Conservation (phyloP, 345 rosid genomes). For the Citrus maxima region DNA sequence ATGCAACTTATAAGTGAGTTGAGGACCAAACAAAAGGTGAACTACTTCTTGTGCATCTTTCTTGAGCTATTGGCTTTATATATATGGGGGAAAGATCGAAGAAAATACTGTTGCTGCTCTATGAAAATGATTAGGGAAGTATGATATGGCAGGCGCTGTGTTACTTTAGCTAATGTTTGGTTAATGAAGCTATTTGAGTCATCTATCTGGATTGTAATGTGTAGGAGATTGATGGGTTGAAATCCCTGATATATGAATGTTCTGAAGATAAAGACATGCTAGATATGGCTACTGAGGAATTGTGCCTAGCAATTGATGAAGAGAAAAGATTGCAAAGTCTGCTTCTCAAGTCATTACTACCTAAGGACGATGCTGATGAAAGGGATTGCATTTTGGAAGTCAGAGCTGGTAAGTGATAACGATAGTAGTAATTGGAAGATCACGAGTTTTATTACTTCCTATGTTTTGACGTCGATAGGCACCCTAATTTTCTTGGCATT, state of each 20-base stretch:
- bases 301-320: slow-evolving; percentile 52
- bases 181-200: neutral
- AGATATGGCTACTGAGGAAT: slow-evolving; percentile 70
- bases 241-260: slow-evolving; percentile 59
- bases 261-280: slow-evolving; percentile 72
- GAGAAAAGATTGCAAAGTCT: slow-evolving; percentile 69
- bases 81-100: neutral
- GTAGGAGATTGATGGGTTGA: slow-evolving; percentile 79
- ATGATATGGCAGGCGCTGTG: neutral
- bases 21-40: slow-evolving; percentile 78
- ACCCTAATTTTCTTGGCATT: neutral
- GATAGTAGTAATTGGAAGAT: neutral
- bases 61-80: neutral
- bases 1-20: slow-evolving; percentile 66
- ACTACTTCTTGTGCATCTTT: neutral
- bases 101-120: neutral
- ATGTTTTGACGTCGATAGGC: neutral
- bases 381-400: slow-evolving; percentile 96
- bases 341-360: slow-evolving; percentile 79
- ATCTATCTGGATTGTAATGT: neutral
- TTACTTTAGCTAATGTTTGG: neutral
- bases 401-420: slow-evolving; percentile 71
- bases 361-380: slow-evolving; percentile 99
- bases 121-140: neutral
- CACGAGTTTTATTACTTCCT: neutral